Evolutionary conservation across 1,284 basidiomycete genomes (phyloP).

Genomic region (Irpex lacteus): DNA sequence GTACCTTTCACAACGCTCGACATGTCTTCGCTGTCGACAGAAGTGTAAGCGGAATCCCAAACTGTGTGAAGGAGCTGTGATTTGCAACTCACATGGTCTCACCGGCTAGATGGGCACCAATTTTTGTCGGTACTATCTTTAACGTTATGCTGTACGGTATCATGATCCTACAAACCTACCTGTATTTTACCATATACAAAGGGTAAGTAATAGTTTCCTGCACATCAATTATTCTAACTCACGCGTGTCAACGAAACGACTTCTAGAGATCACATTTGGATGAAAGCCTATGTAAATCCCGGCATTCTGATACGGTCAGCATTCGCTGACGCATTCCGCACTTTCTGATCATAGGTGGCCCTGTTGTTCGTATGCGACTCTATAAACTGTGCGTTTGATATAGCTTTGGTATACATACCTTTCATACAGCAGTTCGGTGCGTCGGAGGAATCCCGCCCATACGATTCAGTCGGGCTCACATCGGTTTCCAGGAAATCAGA

Average conservation of each 20-base stretch:
- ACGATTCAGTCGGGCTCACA: conserved; percentile 5
- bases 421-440: conserved; percentile 35
- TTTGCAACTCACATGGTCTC: not conserved
- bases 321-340: not conserved
- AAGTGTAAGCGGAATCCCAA: not conserved
- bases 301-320: not conserved
- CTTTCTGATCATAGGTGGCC: conserved; percentile 25
- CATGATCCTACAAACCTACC: conserved; percentile 37
- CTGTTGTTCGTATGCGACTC: conserved; percentile 35
- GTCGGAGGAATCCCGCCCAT: not conserved
- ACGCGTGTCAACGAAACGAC: not conserved
- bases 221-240: not conserved
- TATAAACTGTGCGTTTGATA: conserved; percentile 36
- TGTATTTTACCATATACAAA: conserved; percentile 39
- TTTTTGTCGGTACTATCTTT: conserved; percentile 36
- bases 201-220: conserved; percentile 22
- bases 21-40: not conserved
- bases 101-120: conserved; percentile 33
- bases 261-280: conserved; percentile 29
- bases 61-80: not conserved
- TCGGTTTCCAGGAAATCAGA: not conserved
- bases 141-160: conserved; percentile 39
- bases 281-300: conserved; percentile 28
- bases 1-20: not conserved
- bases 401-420: conserved; percentile 33